Percentiles rank a stretch among this genome's conserved stretches.
phyloP scores from a whole-genome alignment of 176 grass and related monocot genomes.

The Aegilops sharonensis region DNA sequence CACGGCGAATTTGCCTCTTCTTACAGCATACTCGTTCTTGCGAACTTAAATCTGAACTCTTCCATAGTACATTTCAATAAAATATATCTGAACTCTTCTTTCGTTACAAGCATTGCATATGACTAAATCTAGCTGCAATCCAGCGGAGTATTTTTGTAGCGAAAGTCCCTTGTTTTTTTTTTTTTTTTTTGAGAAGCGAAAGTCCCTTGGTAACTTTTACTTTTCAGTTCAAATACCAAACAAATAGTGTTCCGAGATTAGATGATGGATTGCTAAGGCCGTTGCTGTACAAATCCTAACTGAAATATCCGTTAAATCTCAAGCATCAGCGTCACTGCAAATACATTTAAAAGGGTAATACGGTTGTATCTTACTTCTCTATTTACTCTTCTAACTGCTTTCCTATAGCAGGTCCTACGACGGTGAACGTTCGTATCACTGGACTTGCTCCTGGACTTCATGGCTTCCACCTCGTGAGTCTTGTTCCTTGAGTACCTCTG shows the following conservation, averaged over 20 bases:
- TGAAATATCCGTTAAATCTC: neutral
- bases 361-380: neutral
- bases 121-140: neutral
- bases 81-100: neutral
- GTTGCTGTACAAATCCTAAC: neutral
- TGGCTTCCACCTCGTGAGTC: slow-evolving; percentile 80
- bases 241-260: neutral
- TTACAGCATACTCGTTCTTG: neutral
- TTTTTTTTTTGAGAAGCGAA: neutral
- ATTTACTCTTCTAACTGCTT: neutral
- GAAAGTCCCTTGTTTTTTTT: neutral
- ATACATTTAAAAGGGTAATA: neutral
- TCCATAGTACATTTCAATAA: too few species aligned
- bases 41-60: neutral
- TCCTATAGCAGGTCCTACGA: slow-evolving; percentile 64
- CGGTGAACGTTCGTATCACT: slow-evolving; percentile 63
- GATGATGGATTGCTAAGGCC: neutral
- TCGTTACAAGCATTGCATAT: neutral
- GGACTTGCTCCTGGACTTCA: slow-evolving; percentile 82
- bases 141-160: neutral
- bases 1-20: neutral
- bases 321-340: neutral
- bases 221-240: neutral
- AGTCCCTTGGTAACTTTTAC: neutral
- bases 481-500: neutral